Base-by-base conservation (phyloP, 116 monocot genomes). In the Papilionanthe hybrid region DNA sequence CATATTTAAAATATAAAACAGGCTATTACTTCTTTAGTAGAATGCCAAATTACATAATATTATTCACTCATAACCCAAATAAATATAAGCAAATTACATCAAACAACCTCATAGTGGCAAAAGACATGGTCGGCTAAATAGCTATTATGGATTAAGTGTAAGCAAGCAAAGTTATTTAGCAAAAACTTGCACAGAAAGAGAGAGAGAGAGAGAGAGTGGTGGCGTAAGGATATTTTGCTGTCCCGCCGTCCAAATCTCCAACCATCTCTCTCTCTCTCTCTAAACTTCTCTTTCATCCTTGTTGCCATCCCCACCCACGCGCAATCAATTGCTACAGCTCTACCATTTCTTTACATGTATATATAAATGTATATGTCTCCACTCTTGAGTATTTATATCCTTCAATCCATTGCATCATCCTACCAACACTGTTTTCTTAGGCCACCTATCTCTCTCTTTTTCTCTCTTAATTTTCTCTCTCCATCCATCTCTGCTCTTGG, bases 221-320 rank as follows among this genome's bases (percentile, higher is more conserved):
- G 63, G 45, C 30, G 60, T 58, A 53, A 60, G 75, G 47, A 43
- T 75, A 72, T 56, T 45, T 81, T 81, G 58, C 18, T 47, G 75
- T 27, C 75, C 28, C 44, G 74, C 75, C 75, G 80, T 42, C 80
- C 80, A 80, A 72, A 73, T 80, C 72, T 30, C 50, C 71, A 23
- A 32, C 27, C 20, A 15, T 30, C 20, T 42, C 50, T 50, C 79
- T 72, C 23, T 75, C 27, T 6, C 71, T 72, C 49, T 77, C 68
- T 53, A 10, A 25, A 7, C 44, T 60, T 68, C 72, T 29, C 80
- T 69, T 42, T 57, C 42, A 56, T 42, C 7, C 44, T 25, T 76
- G 9, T 55, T 50, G 78, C 85, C 55, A 82, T 72, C 73, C 71
- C 73, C 73, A 73, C 80, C 79, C 86, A 86, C 77, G 86, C 86